Base-by-base conservation (phyloP, 2,329 filamentous ascomycete species). In the Aspergillus eucalypticola region DNA sequence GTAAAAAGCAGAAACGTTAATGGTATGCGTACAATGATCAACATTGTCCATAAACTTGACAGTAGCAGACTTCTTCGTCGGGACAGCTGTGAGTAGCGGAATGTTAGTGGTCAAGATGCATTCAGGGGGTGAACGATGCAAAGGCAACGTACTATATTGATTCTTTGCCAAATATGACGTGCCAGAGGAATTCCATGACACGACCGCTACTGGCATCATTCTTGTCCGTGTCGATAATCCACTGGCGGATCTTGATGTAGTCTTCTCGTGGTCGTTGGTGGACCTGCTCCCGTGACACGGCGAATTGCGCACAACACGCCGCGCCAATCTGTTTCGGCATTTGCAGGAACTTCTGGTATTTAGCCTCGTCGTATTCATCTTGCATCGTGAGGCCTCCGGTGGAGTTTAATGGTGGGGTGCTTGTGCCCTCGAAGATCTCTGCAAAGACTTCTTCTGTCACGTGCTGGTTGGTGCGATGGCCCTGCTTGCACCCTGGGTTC, bases 301-400 rank as follows among this genome's bases (percentile, higher is more conserved):
- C 87, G 62, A 89, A 89, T 71, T 89, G 87, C 17, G 86, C 85
- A 71, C 86, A 89, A 69, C 86, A 89, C n/a, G 84, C 79, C 4
- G 83, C 81, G 2, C 81, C 84, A 8, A 88, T 78, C 10, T 79
- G 67, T 0, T 76, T 70, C 0, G 85, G 84, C 3, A 85, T 76
- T n/a, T 71, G 68, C 3, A 77, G 62, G 11, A 66, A 70, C 15
- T 68, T 71, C 46, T 73, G 71, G 11, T 38, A 54, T 42, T 29
- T 49, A 13, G 38, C 56, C 35, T 10, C 19, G 21, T 19, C 8
- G 29, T 4, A 8, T 15, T 10, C 11, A 25, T 42, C 35, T 38
- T 29, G 10, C 23, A 38, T 39, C 4, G 35, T 10, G 1, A 62
- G 58, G 32, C 23, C 23, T 2, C 50, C 49, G 8, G 71, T 72